These are phyloP conservation scores for Cymodocea nodosa DNA, from an alignment of 116 monocot genomes.

Conservation along the genomic window DNA sequence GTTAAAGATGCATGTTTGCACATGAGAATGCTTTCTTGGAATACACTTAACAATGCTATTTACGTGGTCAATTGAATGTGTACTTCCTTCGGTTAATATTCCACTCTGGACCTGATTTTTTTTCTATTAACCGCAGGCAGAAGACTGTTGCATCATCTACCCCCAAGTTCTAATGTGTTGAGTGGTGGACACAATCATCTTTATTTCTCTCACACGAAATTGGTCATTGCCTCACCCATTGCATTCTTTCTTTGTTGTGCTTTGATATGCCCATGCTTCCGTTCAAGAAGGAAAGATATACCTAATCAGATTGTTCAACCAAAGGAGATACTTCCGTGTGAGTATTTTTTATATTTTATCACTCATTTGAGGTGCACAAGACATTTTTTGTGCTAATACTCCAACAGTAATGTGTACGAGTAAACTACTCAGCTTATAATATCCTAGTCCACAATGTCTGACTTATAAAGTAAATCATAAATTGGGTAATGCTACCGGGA, in stretches of 20 bases:
- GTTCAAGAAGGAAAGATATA: background rate
- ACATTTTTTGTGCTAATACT: too few relatives aligned
- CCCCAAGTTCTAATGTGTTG: background rate
- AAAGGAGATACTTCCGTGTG: background rate
- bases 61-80: background rate
- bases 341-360: background rate
- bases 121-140: background rate
- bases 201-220: background rate
- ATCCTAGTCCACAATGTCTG: too few relatives aligned
- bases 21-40: too few relatives aligned
- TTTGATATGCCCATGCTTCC: background rate
- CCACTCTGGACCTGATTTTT: background rate
- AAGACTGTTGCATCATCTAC: background rate
- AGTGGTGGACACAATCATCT: background rate
- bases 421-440: too few relatives aligned
- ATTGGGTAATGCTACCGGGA: too few relatives aligned
- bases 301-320: background rate
- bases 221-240: background rate
- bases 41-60: background rate
- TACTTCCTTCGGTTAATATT: background rate
- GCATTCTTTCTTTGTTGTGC: constrained; percentile 7
- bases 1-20: too few relatives aligned
- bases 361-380: background rate
- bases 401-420: too few relatives aligned
- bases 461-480: too few relatives aligned